These are phyloP conservation scores for Neonectria coccinea DNA, from an alignment of 2,329 filamentous ascomycete species.

Conservation along the genomic window DNA sequence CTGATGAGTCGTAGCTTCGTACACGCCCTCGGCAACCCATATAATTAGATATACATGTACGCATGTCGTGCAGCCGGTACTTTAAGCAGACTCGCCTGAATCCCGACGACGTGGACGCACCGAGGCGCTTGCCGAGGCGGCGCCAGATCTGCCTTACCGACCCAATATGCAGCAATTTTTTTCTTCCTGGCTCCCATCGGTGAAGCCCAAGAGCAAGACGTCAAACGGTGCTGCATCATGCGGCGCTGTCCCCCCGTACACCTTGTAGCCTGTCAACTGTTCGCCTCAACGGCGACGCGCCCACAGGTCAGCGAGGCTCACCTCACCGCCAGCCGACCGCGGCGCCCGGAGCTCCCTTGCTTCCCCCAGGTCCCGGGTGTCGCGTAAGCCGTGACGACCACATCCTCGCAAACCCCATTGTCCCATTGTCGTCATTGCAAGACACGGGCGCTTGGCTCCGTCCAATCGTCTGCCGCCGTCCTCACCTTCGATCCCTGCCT, in stretches of 20 bases:
- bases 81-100: conserved; percentile 41
- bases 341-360: conserved; percentile 9
- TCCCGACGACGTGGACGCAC: conserved; percentile 47
- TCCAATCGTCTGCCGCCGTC: conserved; percentile 36
- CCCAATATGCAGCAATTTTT: conserved; percentile 37
- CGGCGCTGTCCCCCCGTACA: conserved; percentile 16
- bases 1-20: conserved; percentile 8
- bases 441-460: conserved; percentile 33
- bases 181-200: conserved; percentile 34
- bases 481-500: conserved; percentile 34
- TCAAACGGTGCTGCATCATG: conserved; percentile 19
- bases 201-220: conserved; percentile 41
- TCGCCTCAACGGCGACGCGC: conserved; percentile 20
- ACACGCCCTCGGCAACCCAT: conserved; percentile 37
- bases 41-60: conserved; percentile 41
- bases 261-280: neutral
- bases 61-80: conserved; percentile 47
- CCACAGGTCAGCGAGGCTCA: conserved; percentile 31
- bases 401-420: conserved; percentile 33
- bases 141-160: conserved; percentile 42
- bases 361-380: conserved; percentile 28
- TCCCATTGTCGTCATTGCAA: conserved; percentile 44
- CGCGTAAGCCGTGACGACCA: conserved; percentile 40
- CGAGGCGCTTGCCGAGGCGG: conserved; percentile 38
- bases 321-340: conserved; percentile 28